Base-by-base conservation (phyloP, 306 rosid species). In the Sicyos baderoa region DNA sequence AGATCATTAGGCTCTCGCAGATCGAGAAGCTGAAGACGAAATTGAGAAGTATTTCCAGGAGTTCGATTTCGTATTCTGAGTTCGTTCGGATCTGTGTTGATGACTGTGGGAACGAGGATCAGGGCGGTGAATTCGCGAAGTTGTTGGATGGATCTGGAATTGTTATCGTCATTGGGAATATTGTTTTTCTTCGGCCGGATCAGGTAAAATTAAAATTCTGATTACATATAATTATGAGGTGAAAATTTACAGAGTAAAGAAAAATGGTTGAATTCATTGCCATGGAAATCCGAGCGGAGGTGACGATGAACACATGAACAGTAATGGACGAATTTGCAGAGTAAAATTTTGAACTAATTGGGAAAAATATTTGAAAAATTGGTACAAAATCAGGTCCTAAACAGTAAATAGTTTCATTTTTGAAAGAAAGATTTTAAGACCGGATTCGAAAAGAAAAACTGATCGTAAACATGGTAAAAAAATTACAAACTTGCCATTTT, bases 81-180 rank as follows among this genome's bases (percentile, higher is more conserved):
- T 90, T 82, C 6, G 4, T 78, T 25, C 74, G 85, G 60, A 82
- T 90, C 66, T 93, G 97, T 27, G 79, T 29, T 22, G 87, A 93
- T 22, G 73, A 57, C 0, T 88, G 87, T 59, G 77, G 79, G 76
- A 85, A 75, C 48, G 57, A 75, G 23, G 82, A 79, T 0, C 91
- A 85, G 75, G 99, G 94, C 0, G 77, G 16, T 0, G 89, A 86
- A 81, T 86, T 85, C 2, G 94, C 96, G 4, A 86, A 84, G 81
- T 71, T 76, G 66, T 48, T 93, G 72, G 99, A 93, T 60, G 85
- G 86, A 2, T 82, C 86, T 0, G 96, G 97, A 63, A 82, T 67
- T 88, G 96, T 93, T 77, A 86, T 93, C 85, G 86, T 93, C 62
- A 75, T 89, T 66, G 99, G 97, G n/a, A 81, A 78, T 78, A 60